phyloP scores from a whole-genome alignment of 495 filamentous ascomycete genomes.

The Cladorrhinum samala region DNA sequence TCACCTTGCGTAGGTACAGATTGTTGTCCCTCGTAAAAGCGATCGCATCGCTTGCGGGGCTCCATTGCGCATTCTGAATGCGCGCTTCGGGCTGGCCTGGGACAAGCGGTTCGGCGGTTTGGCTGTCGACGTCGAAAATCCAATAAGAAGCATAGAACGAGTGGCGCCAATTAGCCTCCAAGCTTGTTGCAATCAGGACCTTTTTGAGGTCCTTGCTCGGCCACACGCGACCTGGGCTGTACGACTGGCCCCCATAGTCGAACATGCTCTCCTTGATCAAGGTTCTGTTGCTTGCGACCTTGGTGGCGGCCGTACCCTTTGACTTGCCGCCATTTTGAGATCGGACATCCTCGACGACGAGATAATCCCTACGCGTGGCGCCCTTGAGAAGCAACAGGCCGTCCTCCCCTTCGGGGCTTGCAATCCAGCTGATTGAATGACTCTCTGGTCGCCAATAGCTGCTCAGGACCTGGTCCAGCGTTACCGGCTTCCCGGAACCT shows the following conservation, averaged over 20 bases:
- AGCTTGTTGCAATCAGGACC: slow-evolving; percentile 69
- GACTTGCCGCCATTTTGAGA: slow-evolving; percentile 31
- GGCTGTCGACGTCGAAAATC: slow-evolving; percentile 86
- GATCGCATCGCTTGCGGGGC: slow-evolving; percentile 76
- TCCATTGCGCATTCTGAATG: slow-evolving; percentile 85
- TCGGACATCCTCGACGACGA: slow-evolving; percentile 84
- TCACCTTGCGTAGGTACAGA: slow-evolving; percentile 69
- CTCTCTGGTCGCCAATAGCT: slow-evolving; percentile 63
- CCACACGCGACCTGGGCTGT: slow-evolving; percentile 54
- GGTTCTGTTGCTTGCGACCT: slow-evolving; percentile 47
- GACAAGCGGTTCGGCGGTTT: slow-evolving; percentile 72
- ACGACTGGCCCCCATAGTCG: slow-evolving; percentile 43
- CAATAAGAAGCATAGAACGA: slow-evolving; percentile 81
- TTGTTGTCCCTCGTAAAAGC: slow-evolving; percentile 87
- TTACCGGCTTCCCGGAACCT: slow-evolving; percentile 71
- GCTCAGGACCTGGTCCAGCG: slow-evolving; percentile 68
- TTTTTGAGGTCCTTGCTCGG: slow-evolving; percentile 80
- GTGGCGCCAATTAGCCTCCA: slow-evolving; percentile 76
- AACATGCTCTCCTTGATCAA: slow-evolving; percentile 69
- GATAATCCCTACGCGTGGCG: slow-evolving; percentile 54
- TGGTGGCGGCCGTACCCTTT: slow-evolving; percentile 27
- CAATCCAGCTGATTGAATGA: slow-evolving; percentile 83
- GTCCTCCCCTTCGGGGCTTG: slow-evolving; percentile 77
- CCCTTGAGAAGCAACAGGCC: slow-evolving; percentile 70
- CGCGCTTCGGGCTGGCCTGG: slow-evolving; percentile 57